These are phyloP conservation scores for Haematococcus sp. DNA, from an alignment of 139 green algal species.

Conservation along the genomic window DNA sequence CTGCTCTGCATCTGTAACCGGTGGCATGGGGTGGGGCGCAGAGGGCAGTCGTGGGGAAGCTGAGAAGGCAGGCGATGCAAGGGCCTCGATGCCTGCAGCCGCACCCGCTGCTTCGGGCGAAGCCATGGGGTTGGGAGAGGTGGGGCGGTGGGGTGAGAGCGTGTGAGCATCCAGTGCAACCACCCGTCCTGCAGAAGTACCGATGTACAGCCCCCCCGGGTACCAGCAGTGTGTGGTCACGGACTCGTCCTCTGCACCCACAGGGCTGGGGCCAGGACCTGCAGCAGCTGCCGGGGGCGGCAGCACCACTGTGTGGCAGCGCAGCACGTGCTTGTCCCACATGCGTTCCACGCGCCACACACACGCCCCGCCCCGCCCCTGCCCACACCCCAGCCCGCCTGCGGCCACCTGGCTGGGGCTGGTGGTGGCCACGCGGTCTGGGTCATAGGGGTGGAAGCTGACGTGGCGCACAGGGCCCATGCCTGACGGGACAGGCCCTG, in stretches of 20 bases:
- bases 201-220: constrained; percentile 25
- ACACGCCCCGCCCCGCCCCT: background rate
- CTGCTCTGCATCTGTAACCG: background rate
- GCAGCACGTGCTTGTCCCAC: constrained; percentile 27
- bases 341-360: constrained; percentile 31
- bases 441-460: constrained; percentile 33
- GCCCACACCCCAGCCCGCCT: background rate
- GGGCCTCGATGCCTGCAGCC: background rate
- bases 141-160: constrained; percentile 6
- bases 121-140: background rate
- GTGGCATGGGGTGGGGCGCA: background rate
- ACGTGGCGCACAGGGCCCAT: constrained; percentile 5
- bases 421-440: constrained; percentile 20
- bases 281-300: background rate
- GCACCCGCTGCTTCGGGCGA: background rate
- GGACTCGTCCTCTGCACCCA: background rate
- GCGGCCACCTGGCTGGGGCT: background rate
- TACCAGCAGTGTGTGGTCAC: constrained; percentile 22
- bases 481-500: background rate
- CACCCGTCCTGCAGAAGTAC: constrained; percentile 19
- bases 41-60: background rate
- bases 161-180: constrained; percentile 19
- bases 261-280: background rate
- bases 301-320: background rate
- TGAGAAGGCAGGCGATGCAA: no score